Percentiles rank a stretch among this genome's conserved stretches.
phyloP scores from a whole-genome alignment of 2,329 filamentous ascomycete species.

The Plectosphaerella cucumerina region DNA sequence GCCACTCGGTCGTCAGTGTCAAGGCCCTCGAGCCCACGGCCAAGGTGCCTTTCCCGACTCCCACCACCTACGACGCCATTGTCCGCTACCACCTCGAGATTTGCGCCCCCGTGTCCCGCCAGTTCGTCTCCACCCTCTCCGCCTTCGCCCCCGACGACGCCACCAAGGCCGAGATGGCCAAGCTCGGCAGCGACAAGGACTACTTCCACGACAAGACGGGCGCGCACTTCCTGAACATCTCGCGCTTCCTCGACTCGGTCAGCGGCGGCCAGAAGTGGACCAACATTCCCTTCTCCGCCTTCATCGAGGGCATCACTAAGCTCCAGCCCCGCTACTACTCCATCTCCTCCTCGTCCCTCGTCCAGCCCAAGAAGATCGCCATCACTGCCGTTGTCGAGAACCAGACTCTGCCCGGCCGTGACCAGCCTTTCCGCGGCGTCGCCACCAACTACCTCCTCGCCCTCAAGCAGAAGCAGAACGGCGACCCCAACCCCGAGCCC shows the following conservation, averaged over 20 bases:
- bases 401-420: conserved; percentile 69
- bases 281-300: conserved; percentile 85
- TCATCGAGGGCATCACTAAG: conserved; percentile 91
- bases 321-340: conserved; percentile 98
- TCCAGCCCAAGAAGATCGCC: conserved; percentile 91
- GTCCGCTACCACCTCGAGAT: conserved; percentile 96
- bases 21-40: conserved; percentile 92
- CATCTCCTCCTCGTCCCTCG: conserved; percentile 92
- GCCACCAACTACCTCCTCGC: conserved; percentile 95
- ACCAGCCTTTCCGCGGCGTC: conserved; percentile 82
- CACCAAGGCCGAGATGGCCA: conserved; percentile 81
- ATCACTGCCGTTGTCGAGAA: conserved; percentile 94
- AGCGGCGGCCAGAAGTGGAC: conserved; percentile 73
- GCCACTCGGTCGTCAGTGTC: conserved; percentile 77
- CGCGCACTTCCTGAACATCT: conserved; percentile 82
- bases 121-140: conserved; percentile 83
- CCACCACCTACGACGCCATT: conserved; percentile 92
- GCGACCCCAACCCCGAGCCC: conserved; percentile 73
- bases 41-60: conserved; percentile 95
- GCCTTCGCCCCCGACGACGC: conserved; percentile 84
- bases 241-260: conserved; percentile 72
- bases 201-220: conserved; percentile 87
- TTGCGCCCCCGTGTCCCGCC: conserved; percentile 89
- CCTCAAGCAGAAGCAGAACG: conserved; percentile 94
- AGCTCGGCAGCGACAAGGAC: conserved; percentile 88